phyloP scores from a whole-genome alignment of 225 moss, liverwort and hornwort species.

The Climacium dendroides region DNA sequence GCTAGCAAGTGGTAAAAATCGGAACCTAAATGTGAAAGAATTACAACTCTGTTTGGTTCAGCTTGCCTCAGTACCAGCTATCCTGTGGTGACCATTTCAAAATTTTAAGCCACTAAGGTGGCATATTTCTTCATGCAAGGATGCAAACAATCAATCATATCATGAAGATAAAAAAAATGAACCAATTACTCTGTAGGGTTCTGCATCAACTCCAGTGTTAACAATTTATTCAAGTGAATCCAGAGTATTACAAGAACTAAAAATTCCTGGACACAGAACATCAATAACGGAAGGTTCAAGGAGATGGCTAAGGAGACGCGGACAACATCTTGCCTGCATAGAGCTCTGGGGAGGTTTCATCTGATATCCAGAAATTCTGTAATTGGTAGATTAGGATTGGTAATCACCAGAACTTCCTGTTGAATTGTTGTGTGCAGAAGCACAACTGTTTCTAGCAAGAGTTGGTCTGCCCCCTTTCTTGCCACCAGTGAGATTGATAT shows the following conservation, averaged over 20 bases:
- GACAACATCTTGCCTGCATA: slow-evolving; percentile 12
- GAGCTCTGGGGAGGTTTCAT: slow-evolving; percentile 5
- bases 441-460: slow-evolving; percentile 25
- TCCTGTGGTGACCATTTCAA: not conserved
- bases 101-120: not conserved
- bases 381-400: slow-evolving; percentile 22
- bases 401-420: slow-evolving; percentile 36
- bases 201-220: not conserved
- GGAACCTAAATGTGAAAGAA: not conserved
- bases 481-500: slow-evolving; percentile 28
- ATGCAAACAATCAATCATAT: not conserved
- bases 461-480: slow-evolving; percentile 22
- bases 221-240: not conserved
- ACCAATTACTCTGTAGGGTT: not conserved
- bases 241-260: not conserved
- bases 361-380: slow-evolving; percentile 19
- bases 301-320: not conserved
- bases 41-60: not conserved
- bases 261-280: not conserved
- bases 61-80: not conserved
- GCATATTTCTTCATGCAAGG: not conserved
- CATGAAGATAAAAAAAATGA: not conserved
- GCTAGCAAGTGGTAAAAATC: not conserved
- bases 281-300: not conserved
- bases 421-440: slow-evolving; percentile 22